A percentile compares a stretch with the other conserved stretches of the same genome.
phyloP scores from a whole-genome alignment of 805 yeast genomes.

The Metschnikowia arizonensis region DNA sequence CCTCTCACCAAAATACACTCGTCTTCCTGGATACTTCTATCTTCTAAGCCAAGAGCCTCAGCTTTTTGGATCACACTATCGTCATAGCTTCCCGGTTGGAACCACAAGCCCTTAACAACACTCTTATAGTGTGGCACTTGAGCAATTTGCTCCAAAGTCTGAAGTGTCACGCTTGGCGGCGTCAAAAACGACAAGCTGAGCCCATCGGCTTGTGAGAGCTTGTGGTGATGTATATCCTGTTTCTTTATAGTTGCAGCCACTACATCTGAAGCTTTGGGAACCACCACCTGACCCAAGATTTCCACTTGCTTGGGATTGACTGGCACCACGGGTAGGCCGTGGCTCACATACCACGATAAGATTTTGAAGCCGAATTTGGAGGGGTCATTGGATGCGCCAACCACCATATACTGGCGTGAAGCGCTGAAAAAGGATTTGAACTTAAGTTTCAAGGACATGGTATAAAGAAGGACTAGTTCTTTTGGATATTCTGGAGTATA shows the following conservation, averaged over 20 bases:
- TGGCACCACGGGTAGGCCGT: constrained; percentile 57
- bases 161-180: constrained; percentile 57
- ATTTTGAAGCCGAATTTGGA: constrained; percentile 69
- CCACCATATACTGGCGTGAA: constrained; percentile 53
- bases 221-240: constrained; percentile 22
- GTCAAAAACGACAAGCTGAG: constrained; percentile 67
- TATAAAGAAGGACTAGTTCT: background rate
- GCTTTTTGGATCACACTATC: constrained; percentile 43
- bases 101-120: constrained; percentile 62
- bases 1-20: constrained; percentile 74
- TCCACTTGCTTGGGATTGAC: constrained; percentile 54
- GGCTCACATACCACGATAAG: constrained; percentile 59
- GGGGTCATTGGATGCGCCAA: constrained; percentile 67
- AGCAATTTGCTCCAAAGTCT: constrained; percentile 33
- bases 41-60: constrained; percentile 30
- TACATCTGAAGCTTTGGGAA: constrained; percentile 27
- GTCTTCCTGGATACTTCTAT: constrained; percentile 42
- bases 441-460: constrained; percentile 36
- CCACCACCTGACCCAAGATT: constrained; percentile 45
- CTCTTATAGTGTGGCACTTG: constrained; percentile 37
- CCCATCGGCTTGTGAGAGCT: constrained; percentile 36
- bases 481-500: constrained; percentile 1
- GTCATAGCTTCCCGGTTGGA: constrained; percentile 79
- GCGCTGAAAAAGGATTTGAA: constrained; percentile 49
- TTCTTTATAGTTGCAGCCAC: constrained; percentile 20